Base-by-base conservation (phyloP, 192 early-diverging fungal genomes). In the Martensiomyces pterosporus region DNA sequence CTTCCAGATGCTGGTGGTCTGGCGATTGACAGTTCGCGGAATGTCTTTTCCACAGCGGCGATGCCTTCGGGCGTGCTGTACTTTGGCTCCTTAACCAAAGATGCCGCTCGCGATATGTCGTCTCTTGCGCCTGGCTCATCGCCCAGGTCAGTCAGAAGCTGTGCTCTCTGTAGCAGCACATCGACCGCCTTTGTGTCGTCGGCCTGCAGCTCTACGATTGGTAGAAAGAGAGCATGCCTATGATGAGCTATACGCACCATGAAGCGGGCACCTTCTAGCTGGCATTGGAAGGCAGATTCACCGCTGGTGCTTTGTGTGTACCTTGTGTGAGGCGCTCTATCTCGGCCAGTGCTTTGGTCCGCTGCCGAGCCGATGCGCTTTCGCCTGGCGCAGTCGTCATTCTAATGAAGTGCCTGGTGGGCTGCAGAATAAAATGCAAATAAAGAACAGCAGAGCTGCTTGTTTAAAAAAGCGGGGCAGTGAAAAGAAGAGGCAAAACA, bases 51-150 rank as follows among this genome's bases (percentile, higher is more conserved):
- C 2, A 71, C 60, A 3, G 59, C 60, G 3, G 47, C 60, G 3
- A 71, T 51, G 19, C 36, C 48, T 14, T 58, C 50, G 15, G 36
- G 29, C 1, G 43, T 17, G 3, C 17, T 44, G 45, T 59, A 39
- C 21, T 14, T 18, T 0, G 52, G 43, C 14, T 71, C 67, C 16
- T 54, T 48, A n/a, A 55, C 55, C 16, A 71, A 44, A 3, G 56
- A 27, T 0, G 67, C 60, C 12, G 67, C 67, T 17, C 46, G 60
- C 9, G 67, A 44, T 13, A 71, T 58, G 38, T 71, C 67, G 12
- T 40, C 12, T 6, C 51, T 51, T 3, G 67, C 67, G 12, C 42
- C 32, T 0, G 46, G 12, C n/a, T 48, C 52, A 19, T 64, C 44
- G 10, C 67, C 67, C 36, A 63, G 10, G 47, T 63, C 56, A 6